A percentile compares a stretch with the other conserved stretches of the same genome.
phyloP scores from a whole-genome alignment of 225 moss, liverwort and hornwort genomes.

The Bryoerythrophyllum caledonicum region DNA sequence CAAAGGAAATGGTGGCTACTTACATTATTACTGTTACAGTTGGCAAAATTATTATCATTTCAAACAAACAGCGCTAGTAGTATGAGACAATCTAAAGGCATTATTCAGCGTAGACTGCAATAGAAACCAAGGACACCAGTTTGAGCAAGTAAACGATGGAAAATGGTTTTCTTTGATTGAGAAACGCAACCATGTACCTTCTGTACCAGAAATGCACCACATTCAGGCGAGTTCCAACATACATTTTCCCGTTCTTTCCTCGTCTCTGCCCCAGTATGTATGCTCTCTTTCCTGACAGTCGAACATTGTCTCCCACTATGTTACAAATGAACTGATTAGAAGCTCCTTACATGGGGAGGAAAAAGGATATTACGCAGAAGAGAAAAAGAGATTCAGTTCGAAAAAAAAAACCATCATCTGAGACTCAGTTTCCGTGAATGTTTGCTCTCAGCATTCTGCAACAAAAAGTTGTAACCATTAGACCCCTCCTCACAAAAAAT shows the following conservation, averaged over 20 bases:
- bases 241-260: neutral
- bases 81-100: too few species aligned
- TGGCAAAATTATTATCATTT: too few species aligned
- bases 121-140: neutral
- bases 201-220: too few species aligned
- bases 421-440: neutral
- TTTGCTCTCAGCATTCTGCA: constrained; percentile 19
- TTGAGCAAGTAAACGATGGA: neutral
- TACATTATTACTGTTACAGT: too few species aligned
- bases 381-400: constrained; percentile 10
- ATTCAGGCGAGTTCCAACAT: neutral
- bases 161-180: neutral
- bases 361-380: neutral
- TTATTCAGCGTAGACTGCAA: too few species aligned
- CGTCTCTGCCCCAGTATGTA: neutral
- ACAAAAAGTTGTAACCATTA: neutral
- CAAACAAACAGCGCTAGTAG: too few species aligned
- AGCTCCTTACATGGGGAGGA: constrained; percentile 12
- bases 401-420: neutral
- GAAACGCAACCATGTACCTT: neutral
- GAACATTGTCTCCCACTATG: constrained; percentile 18
- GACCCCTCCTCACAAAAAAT: neutral
- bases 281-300: constrained; percentile 11
- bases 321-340: constrained; percentile 25
- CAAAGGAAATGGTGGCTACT: too few species aligned